Base-by-base conservation (phyloP, 305 asterid species). In the Solanum chacoense region DNA sequence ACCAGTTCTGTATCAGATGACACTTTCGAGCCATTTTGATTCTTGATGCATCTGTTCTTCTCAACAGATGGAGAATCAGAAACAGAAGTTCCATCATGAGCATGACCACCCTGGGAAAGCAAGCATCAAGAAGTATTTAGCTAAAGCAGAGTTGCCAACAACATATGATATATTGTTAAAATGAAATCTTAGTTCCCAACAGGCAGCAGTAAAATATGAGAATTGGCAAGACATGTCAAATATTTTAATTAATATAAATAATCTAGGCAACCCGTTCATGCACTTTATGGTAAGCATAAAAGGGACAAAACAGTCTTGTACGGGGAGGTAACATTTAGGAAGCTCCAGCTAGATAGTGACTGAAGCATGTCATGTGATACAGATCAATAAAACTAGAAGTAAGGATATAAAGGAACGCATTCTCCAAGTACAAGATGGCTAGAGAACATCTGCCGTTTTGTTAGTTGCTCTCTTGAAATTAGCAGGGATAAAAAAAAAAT, bases 31-130 rank as follows among this genome's bases (percentile, higher is more conserved):
- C 90, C 92, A 38, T 76, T 89, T 71, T 90, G 91, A 89, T 88
- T 91, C 80, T 90, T 92, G 88, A 88, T 87, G 91, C 88, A 87
- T 88, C 91, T 90, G 86, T 89, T 91, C 91, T 94, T 88, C 90
- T 90, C 91, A 50, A 90, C 91, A 90, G 94, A 91, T 80, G 90
- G 59, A 32, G 92, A 63, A 73, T 91, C 94, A 72, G 93, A 88
- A 36, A 91, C 65, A 87, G 92, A 88, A 88, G 87, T 88, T 88
- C 91, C 94, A 90, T 94, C 94, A 65, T 89, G 91, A 80, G 71
- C 87, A 92, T 74, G 72, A 89, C 87, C 92, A 84, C 88, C 95
- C 97, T 95, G 95, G 65, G 29, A 89, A 89, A 90, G 89, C 76
- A 77, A 86, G 75, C 37, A 89, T 31, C 86, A 84, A 55, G 36